phyloP scores from a whole-genome alignment of 495 filamentous ascomycete species.

The Hypoxylon perforatum region DNA sequence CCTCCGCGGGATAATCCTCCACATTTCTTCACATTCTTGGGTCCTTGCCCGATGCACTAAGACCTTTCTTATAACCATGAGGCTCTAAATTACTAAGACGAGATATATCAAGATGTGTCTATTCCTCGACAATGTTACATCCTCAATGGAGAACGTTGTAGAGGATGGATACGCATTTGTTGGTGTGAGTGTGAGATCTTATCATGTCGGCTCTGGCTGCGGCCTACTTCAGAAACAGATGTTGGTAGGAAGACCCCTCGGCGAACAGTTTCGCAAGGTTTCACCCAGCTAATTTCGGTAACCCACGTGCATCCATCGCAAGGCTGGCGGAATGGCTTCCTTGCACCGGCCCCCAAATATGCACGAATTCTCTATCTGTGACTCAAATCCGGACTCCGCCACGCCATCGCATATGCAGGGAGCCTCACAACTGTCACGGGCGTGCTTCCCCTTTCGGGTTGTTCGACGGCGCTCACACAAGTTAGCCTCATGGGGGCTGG shows the following conservation, averaged over 20 bases:
- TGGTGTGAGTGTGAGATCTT: neutral
- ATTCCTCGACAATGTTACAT: too few relatives aligned
- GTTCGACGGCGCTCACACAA: slow-evolving; percentile 1
- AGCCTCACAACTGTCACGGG: slow-evolving; percentile 13
- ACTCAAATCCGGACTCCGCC: slow-evolving; percentile 26
- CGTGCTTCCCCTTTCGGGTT: slow-evolving; percentile 17
- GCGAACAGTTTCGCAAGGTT: slow-evolving; percentile 24
- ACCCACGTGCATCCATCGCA: slow-evolving; percentile 20
- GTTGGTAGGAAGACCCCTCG: slow-evolving; percentile 24
- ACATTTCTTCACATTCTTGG: too few relatives aligned
- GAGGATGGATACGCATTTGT: neutral
- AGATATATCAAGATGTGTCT: neutral
- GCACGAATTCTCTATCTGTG: slow-evolving; percentile 10
- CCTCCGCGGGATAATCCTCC: too few relatives aligned
- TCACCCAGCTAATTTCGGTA: slow-evolving; percentile 26
- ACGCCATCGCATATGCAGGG: slow-evolving; percentile 24
- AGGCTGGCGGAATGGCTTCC: slow-evolving; percentile 33
- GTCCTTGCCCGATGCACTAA: too few relatives aligned
- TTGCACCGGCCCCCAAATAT: slow-evolving; percentile 27
- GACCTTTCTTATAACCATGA: too few relatives aligned
- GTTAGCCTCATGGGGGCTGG: slow-evolving; percentile 2
- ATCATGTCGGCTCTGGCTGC: slow-evolving; percentile 2
- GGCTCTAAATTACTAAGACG: neutral
- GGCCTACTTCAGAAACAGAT: slow-evolving; percentile 20
- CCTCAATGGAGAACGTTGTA: neutral